These are phyloP conservation scores for Cinnamomum micranthum DNA, from an alignment of 164 flowering plant genomes.

Conservation along the genomic window DNA sequence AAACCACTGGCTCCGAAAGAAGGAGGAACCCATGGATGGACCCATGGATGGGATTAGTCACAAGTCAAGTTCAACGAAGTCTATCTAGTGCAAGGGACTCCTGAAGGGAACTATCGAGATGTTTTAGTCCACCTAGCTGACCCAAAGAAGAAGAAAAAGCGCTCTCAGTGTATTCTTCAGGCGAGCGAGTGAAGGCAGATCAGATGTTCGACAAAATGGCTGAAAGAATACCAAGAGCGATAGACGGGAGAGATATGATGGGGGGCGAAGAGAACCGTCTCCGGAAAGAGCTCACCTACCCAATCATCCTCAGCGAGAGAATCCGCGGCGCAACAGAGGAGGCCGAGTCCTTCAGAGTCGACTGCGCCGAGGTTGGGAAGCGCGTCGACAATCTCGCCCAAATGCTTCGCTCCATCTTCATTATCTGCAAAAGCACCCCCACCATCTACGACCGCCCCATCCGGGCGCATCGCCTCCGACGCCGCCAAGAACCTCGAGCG, in stretches of 20 bases:
- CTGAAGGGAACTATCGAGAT: no score
- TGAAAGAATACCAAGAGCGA: background rate
- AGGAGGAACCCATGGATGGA: no score
- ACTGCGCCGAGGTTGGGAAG: constrained; percentile 49
- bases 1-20: no score
- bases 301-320: constrained; percentile 44
- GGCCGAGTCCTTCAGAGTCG: constrained; percentile 50
- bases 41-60: no score
- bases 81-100: no score
- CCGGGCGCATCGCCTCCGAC: constrained; percentile 53
- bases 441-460: constrained; percentile 66
- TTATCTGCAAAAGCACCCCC: constrained; percentile 28
- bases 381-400: constrained; percentile 48
- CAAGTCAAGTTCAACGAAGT: no score
- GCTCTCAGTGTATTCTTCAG: rapidly evolving
- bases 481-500: constrained; percentile 53
- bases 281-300: constrained; percentile 38
- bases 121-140: no score
- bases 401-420: constrained; percentile 49
- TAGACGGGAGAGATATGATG: background rate
- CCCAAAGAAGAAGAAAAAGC: no score
- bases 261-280: constrained; percentile 30
- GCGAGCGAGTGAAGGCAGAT: no score
- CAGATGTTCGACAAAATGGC: background rate
- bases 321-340: constrained; percentile 36